phyloP scores from a whole-genome alignment of 495 filamentous ascomycete genomes.

The Podospora fimiseda region DNA sequence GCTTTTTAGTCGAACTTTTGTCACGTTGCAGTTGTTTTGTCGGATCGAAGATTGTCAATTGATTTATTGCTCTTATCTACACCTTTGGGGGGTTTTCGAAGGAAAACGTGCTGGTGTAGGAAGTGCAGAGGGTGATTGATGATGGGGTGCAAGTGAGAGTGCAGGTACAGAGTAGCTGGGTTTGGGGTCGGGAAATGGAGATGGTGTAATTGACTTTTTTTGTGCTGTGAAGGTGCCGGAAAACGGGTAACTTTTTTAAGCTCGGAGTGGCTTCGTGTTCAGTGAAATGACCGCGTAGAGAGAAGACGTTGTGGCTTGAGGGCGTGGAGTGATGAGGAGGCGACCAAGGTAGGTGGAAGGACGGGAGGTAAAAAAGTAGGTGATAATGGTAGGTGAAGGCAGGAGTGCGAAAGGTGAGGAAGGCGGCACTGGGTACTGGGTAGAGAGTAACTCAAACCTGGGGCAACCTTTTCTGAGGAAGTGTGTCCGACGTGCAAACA shows the following conservation, averaged over 20 bases:
- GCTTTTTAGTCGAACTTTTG: slow-evolving; percentile 25
- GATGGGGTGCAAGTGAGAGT: slow-evolving; percentile 24
- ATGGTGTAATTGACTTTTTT: slow-evolving; percentile 4
- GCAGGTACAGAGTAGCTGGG: too few relatives aligned
- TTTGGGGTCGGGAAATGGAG: slow-evolving; percentile 12
- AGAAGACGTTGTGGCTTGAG: slow-evolving; percentile 15
- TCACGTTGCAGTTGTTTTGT: slow-evolving; percentile 10
- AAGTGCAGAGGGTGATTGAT: slow-evolving; percentile 17
- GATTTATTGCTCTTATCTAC: slow-evolving; percentile 56
- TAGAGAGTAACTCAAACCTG: slow-evolving; percentile 33
- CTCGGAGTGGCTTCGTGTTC: slow-evolving; percentile 5
- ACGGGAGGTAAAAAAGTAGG: background rate
- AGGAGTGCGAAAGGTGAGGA: background rate
- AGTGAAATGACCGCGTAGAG: slow-evolving; percentile 11
- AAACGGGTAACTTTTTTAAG: slow-evolving; percentile 1
- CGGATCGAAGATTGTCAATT: slow-evolving; percentile 49
- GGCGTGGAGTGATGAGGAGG: slow-evolving; percentile 15
- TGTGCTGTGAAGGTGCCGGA: background rate
- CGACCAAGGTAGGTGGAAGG: background rate
- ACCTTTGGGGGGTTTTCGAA: slow-evolving; percentile 69
- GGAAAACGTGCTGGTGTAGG: slow-evolving; percentile 84
- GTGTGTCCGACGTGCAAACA: slow-evolving; percentile 23
- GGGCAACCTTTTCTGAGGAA: slow-evolving; percentile 23
- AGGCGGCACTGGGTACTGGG: slow-evolving; percentile 5
- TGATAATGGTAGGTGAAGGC: background rate